A percentile compares a stretch with the other conserved stretches of the same genome.
These are phyloP conservation scores for Nakazawaea peltata DNA, from an alignment of 805 yeast genomes.

Conservation along the genomic window DNA sequence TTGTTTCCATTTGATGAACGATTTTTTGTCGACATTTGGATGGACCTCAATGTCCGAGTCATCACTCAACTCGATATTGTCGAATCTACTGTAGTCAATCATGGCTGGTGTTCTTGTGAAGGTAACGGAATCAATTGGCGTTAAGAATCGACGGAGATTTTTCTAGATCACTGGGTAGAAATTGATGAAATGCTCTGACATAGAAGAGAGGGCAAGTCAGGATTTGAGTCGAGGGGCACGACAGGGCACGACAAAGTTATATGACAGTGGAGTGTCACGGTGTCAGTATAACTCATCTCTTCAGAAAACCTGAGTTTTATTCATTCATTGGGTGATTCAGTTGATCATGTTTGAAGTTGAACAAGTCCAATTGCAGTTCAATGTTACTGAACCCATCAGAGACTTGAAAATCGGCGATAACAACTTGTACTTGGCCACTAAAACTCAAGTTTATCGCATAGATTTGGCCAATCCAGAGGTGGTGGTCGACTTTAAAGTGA, in stretches of 20 bases:
- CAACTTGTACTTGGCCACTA: conserved; percentile 44
- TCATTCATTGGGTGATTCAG: too few species aligned
- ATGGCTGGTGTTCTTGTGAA: neutral
- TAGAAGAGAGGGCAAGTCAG: too few species aligned
- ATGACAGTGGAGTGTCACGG: too few species aligned
- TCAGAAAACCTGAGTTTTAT: too few species aligned
- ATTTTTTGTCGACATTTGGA: conserved; percentile 91
- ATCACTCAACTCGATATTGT: conserved; percentile 88
- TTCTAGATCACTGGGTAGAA: neutral
- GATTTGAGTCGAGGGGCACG: too few species aligned
- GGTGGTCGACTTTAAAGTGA: conserved; percentile 34
- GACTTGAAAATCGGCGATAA: conserved; percentile 49
- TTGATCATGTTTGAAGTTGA: conserved; percentile 9
- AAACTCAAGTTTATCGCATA: conserved; percentile 50
- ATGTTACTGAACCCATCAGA: conserved; percentile 24
- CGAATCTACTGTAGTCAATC: conserved; percentile 97
- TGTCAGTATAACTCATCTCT: too few species aligned
- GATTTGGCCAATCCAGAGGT: conserved; percentile 58
- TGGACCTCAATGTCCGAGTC: conserved; percentile 97
- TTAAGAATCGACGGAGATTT: neutral
- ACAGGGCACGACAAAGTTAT: too few species aligned
- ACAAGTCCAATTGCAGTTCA: conserved; percentile 10
- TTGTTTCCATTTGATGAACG: conserved; percentile 94
- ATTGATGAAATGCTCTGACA: too few species aligned
- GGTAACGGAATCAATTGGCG: neutral